Evolutionary conservation across 768 basidiomycete species (phyloP).

Genomic region (Boletus reticuloceps): DNA sequence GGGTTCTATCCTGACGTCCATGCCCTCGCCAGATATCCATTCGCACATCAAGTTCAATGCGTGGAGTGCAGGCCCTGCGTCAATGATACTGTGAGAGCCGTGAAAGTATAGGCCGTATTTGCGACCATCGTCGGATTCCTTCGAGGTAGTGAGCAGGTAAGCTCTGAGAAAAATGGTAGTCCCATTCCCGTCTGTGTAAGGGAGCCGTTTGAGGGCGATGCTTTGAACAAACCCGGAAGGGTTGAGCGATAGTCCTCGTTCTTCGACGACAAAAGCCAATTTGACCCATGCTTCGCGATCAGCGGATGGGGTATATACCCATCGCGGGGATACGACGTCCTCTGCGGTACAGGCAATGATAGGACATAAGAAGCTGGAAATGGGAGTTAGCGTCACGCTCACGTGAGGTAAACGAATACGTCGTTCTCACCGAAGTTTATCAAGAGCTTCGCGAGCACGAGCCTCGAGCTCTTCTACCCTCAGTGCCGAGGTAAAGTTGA

Average conservation of each 20-base stretch:
- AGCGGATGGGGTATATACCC: constrained; percentile 21
- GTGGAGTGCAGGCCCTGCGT: constrained; percentile 20
- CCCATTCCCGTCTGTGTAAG: constrained; percentile 10
- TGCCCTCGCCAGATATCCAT: constrained; percentile 19
- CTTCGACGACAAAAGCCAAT: constrained; percentile 14
- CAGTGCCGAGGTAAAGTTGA: constrained; percentile 14
- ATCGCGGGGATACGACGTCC: constrained; percentile 10
- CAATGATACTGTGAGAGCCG: constrained; percentile 20
- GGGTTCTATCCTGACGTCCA: constrained; percentile 8
- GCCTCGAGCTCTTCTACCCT: neutral
- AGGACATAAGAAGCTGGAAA: constrained; percentile 18
- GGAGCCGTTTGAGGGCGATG: constrained; percentile 16
- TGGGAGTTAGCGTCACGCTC: too few species aligned
- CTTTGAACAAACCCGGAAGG: constrained; percentile 14
- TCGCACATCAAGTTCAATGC: constrained; percentile 21
- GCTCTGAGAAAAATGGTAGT: neutral
- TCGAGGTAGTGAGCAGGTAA: constrained; percentile 14
- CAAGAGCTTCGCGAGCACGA: constrained; percentile 11
- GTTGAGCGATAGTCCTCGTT: constrained; percentile 15
- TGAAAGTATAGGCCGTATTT: constrained; percentile 25
- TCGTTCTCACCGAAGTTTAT: constrained; percentile 18
- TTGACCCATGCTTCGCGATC: constrained; percentile 24
- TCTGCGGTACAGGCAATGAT: constrained; percentile 16
- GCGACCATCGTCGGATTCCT: neutral
- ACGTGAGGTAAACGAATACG: too few species aligned